phyloP scores from a whole-genome alignment of 805 yeast species.

The Candida peoriensis region DNA sequence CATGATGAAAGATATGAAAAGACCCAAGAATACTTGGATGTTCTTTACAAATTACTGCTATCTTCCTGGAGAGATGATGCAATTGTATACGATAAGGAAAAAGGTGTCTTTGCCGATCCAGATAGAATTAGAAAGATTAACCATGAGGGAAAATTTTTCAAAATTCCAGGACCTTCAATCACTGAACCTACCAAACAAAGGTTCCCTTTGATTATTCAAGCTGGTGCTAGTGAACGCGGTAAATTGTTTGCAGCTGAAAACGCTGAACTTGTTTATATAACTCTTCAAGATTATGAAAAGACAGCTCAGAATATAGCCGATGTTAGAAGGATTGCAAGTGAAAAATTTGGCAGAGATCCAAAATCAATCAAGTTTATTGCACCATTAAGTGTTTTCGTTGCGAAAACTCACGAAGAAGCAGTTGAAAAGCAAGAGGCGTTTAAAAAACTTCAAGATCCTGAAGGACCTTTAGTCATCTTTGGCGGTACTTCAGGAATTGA shows the following conservation, averaged over 20 bases:
- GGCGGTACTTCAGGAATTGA: constrained; percentile 44
- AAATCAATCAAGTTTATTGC: constrained; percentile 35
- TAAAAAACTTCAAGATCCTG: constrained; percentile 30
- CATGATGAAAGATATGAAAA: constrained; percentile 37
- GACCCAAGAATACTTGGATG: constrained; percentile 37
- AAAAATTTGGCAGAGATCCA: constrained; percentile 31
- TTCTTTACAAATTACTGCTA: constrained; percentile 32
- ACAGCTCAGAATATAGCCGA: constrained; percentile 28
- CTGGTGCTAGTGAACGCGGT: constrained; percentile 38
- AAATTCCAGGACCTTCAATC: constrained; percentile 35
- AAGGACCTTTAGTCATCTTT: constrained; percentile 34
- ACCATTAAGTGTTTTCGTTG: constrained; percentile 33
- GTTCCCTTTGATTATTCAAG: constrained; percentile 40
- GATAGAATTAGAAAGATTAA: constrained; percentile 31
- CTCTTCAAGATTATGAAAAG: constrained; percentile 25
- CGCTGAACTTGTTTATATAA: constrained; percentile 38
- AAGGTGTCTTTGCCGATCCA: constrained; percentile 29
- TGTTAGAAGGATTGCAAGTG: constrained; percentile 24
- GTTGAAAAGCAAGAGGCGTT: constrained; percentile 21
- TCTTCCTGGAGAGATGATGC: constrained; percentile 37
- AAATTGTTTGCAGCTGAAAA: constrained; percentile 37
- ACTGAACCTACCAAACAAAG: constrained; percentile 38
- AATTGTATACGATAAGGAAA: constrained; percentile 14
- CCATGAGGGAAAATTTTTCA: constrained; percentile 32
- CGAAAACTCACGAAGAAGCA: constrained; percentile 38